Conservation (phyloP, 2,329 filamentous ascomycete species). For the Macrophomina pseudophaseolina region DNA sequence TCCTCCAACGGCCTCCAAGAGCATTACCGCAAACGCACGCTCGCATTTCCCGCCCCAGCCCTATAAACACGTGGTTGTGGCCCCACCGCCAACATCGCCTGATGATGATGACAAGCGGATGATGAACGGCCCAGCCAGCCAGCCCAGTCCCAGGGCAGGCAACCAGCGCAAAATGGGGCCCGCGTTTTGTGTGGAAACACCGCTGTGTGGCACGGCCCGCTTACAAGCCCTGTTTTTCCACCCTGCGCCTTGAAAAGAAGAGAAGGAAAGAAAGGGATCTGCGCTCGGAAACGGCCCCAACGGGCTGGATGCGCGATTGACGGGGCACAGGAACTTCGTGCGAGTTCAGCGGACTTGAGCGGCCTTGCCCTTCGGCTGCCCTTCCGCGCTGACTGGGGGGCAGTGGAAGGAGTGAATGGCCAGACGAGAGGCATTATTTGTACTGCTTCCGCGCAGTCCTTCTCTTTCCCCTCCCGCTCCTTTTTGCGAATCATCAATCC, state of each 20-base stretch:
- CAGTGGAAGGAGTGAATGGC: too few relatives aligned
- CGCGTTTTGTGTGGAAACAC: neutral
- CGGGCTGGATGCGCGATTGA: neutral
- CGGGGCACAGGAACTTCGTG: neutral
- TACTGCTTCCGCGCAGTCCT: neutral
- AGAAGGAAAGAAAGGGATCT: neutral
- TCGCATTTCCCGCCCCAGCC: neutral
- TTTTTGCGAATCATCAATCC: neutral
- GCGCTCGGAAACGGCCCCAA: neutral
- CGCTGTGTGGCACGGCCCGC: constrained; percentile 15
- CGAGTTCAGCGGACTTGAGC: neutral
- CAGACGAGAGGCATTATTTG: constrained; percentile 1
- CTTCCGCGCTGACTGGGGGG: neutral
- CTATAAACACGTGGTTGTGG: constrained; percentile 23
- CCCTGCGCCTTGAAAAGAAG: neutral
- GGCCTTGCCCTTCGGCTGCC: neutral
- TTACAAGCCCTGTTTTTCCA: constrained; percentile 16
- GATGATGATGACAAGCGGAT: constrained; percentile 17
- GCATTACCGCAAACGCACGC: neutral
- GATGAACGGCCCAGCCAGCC: constrained; percentile 17
- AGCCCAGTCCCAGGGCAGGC: constrained; percentile 5
- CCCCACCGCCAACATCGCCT: constrained; percentile 22
- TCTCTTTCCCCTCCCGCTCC: neutral
- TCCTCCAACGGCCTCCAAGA: neutral
- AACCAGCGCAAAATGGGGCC: neutral